Evolutionary conservation across 176 grass and related monocot genomes (phyloP), one percentile per base, ranked within the genome.

Genomic region (Oryza glaberrima): DNA sequence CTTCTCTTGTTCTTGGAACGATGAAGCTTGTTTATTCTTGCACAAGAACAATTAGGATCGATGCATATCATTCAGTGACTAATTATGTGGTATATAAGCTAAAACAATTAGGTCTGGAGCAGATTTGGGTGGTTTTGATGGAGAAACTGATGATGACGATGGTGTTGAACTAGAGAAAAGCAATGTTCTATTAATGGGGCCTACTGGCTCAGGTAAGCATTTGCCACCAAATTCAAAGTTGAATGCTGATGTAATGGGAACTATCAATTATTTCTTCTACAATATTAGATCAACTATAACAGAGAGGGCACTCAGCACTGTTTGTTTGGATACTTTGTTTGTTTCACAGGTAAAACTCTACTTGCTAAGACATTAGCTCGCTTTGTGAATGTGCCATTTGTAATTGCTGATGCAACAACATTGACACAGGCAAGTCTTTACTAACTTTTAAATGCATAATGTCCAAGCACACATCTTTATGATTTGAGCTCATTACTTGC

Each of bases 321-420:
- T 78, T 80, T 44, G 2, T 85, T 90, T 77, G 65, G 35, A 77
- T 86, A 9, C 63, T 81, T 84, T 14, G 49, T 88, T 81, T 72
- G 4, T 91, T 83, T 64, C 74, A 84, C 88, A 99, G 96, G 96
- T 76, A 99, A 99, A 92, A 99, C 96, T 76, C 92, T 99, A 79
- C 94, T 99, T 75, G 97, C 97, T 15, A 99, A 96, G 85, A 96
- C 97, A 79, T 94, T 99, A 83, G 97, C 97, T 85, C 97, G 97
- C 22, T 99, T 96, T 92, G 97, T 99, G 70, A 94, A 99, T 92
- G 97, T 99, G 52, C 97, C 97, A 71, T 99, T 99, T 92, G 94
- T 99, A 54, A 99, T 99, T 91, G 97, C 97, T 69, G 97, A 99
- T 86, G 97, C 97, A 52, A 99, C 97, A 6, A 99, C 97, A 82